phyloP scores from a whole-genome alignment of 768 basidiomycete genomes.

The Hysterangium stoloniferum region DNA sequence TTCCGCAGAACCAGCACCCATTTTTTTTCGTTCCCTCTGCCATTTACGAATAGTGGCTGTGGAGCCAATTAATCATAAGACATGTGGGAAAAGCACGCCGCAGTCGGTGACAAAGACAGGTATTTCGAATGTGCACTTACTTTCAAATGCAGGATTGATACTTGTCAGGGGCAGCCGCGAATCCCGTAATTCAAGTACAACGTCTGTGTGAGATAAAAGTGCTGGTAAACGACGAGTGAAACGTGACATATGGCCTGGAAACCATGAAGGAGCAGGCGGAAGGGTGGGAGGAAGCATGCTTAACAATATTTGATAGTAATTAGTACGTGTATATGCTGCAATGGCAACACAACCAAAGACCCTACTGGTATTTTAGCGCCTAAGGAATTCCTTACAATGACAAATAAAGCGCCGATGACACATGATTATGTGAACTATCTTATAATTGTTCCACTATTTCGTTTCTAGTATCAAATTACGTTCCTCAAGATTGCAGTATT shows the following conservation, averaged over 20 bases:
- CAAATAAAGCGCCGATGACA: too few species aligned
- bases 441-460: too few species aligned
- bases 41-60: constrained; percentile 9
- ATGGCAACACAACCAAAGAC: too few species aligned
- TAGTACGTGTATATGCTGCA: too few species aligned
- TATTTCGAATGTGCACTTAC: constrained; percentile 31
- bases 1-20: constrained; percentile 6
- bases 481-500: too few species aligned
- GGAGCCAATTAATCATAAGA: not conserved
- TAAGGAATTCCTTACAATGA: too few species aligned
- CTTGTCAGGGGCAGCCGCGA: constrained; percentile 88
- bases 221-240: constrained; percentile 72
- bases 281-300: constrained; percentile 34
- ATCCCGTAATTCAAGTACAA: constrained; percentile 93
- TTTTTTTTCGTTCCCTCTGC: constrained; percentile 5
- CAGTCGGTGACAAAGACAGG: not conserved
- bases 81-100: too few species aligned
- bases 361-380: too few species aligned
- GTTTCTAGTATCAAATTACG: too few species aligned
- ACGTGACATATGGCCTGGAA: constrained; percentile 91
- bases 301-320: too few species aligned
- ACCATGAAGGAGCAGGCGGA: constrained; percentile 83
- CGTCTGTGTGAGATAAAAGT: constrained; percentile 73
- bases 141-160: constrained; percentile 86
- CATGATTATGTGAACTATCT: too few species aligned